Percentiles rank a stretch among this genome's conserved stretches.
Conservation (phyloP, 352 stramenopile genomes). For the Phytophthora cryptogea region DNA sequence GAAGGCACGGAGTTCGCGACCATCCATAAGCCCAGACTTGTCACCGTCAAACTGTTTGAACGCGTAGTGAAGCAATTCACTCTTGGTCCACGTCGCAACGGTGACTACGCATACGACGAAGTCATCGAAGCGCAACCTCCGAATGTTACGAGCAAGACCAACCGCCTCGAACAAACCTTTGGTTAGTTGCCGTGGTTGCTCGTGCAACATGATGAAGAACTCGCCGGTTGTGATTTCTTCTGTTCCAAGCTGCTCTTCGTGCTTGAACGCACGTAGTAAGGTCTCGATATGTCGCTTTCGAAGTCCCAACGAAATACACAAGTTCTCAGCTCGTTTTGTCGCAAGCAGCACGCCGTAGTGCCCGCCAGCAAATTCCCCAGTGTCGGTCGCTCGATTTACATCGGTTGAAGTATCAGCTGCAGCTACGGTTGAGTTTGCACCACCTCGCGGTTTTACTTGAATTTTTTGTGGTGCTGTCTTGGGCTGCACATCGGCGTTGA, state of each 20-base stretch:
- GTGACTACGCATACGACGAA: slow-evolving; percentile 65
- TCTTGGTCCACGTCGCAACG: slow-evolving; percentile 48
- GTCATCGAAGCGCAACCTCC: slow-evolving; percentile 60
- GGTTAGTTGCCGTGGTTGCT: slow-evolving; percentile 62
- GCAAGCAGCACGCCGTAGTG: slow-evolving; percentile 54
- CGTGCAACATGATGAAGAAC: slow-evolving; percentile 59
- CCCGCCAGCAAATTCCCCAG: slow-evolving; percentile 38
- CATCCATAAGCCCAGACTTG: slow-evolving; percentile 66
- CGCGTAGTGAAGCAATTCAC: slow-evolving; percentile 61
- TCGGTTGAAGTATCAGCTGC: background rate
- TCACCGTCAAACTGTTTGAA: slow-evolving; percentile 77
- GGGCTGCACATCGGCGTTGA: background rate
- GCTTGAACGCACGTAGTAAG: slow-evolving; percentile 43
- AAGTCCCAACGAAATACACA: slow-evolving; percentile 59
- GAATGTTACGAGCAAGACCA: slow-evolving; percentile 32
- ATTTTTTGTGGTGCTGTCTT: background rate
- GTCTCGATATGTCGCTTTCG: slow-evolving; percentile 42
- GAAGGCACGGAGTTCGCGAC: slow-evolving; percentile 52
- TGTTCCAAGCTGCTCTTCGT: slow-evolving; percentile 51
- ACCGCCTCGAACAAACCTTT: slow-evolving; percentile 54
- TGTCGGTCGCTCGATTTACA: background rate
- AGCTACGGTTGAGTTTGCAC: slow-evolving; percentile 11
- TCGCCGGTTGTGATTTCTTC: slow-evolving; percentile 65
- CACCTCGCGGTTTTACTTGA: slow-evolving; percentile 14
- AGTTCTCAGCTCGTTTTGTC: slow-evolving; percentile 47